Percentiles rank a stretch among this genome's conserved stretches.
Conservation (phyloP, 2,329 filamentous ascomycete species). For the Aspergillus unguis region DNA sequence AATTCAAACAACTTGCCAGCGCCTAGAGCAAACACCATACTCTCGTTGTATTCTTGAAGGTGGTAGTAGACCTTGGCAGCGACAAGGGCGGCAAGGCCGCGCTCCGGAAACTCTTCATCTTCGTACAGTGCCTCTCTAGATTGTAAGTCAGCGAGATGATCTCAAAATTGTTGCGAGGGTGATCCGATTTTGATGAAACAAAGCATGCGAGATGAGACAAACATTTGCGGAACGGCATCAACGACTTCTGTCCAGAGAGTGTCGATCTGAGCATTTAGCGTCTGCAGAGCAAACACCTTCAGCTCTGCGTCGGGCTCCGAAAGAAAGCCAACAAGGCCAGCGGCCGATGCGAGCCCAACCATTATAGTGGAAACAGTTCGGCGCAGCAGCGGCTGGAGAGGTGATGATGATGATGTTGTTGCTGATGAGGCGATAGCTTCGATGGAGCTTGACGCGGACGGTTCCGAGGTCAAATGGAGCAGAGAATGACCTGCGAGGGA, state of each 20-base stretch:
- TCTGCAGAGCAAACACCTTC: constrained; percentile 90
- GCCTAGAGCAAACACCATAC: constrained; percentile 95
- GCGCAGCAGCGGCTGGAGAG: constrained; percentile 10
- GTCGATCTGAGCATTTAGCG: constrained; percentile 93
- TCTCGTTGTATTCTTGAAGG: constrained; percentile 97
- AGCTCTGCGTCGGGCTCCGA: constrained; percentile 92
- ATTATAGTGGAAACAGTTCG: constrained; percentile 50
- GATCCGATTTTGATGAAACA: background rate
- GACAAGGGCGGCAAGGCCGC: constrained; percentile 88
- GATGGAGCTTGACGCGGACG: constrained; percentile 26
- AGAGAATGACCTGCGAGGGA: constrained; percentile 11
- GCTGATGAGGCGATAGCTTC: constrained; percentile 33
- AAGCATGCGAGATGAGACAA: constrained; percentile 38
- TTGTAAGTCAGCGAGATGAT: constrained; percentile 19
- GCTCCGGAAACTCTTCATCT: constrained; percentile 90
- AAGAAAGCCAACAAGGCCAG: constrained; percentile 90
- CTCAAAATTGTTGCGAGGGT: background rate
- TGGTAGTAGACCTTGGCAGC: constrained; percentile 99
- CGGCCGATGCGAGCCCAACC: constrained; percentile 91
- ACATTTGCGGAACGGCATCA: constrained; percentile 90
- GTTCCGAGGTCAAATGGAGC: constrained; percentile 16
- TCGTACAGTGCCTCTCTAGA: constrained; percentile 91
- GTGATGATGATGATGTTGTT: constrained; percentile 22
- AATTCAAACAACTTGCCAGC: constrained; percentile 94
- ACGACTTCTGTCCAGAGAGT: constrained; percentile 97